phyloP scores from a whole-genome alignment of 2,329 filamentous ascomycete species.

The Neopestalotiopsis sp. region DNA sequence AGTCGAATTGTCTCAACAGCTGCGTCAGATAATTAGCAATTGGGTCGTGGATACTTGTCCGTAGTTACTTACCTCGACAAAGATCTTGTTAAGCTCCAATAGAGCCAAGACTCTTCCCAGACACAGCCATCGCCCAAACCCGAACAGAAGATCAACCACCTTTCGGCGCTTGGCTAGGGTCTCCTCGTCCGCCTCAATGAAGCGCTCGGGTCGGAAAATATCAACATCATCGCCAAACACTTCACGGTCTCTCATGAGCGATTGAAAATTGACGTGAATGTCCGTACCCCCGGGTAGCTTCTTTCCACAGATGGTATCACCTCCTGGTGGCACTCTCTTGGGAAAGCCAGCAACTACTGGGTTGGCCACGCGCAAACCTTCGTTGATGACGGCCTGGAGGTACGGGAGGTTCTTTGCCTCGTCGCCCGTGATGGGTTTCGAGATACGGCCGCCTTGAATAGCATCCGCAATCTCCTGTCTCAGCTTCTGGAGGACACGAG shows the following conservation, averaged over 20 bases:
- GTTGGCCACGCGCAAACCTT: constrained; percentile 23
- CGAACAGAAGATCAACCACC: constrained; percentile 21
- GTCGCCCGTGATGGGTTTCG: constrained; percentile 21
- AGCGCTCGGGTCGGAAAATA: constrained; percentile 21
- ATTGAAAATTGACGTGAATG: constrained; percentile 12
- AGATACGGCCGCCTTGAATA: constrained; percentile 23
- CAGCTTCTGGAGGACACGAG: constrained; percentile 20
- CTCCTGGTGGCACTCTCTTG: constrained; percentile 30
- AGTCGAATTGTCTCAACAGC: constrained; percentile 12
- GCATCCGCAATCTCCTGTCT: constrained; percentile 25
- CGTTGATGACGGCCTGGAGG: constrained; percentile 24
- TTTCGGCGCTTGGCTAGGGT: background rate
- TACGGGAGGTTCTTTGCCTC: constrained; percentile 16
- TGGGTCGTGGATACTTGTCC: background rate
- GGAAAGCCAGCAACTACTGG: constrained; percentile 19
- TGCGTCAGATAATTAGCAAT: background rate
- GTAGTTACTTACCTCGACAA: constrained; percentile 8
- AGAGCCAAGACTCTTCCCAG: constrained; percentile 18
- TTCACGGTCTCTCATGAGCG: constrained; percentile 1
- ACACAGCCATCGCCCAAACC: constrained; percentile 21
- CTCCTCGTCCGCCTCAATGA: constrained; percentile 19
- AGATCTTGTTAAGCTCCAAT: constrained; percentile 21
- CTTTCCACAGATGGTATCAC: constrained; percentile 25
- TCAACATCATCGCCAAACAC: constrained; percentile 17
- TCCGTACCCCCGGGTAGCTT: constrained; percentile 22